A percentile compares a stretch with the other conserved stretches of the same genome.
These are phyloP conservation scores for Zymoseptoria pseudotritici DNA, from an alignment of 2,329 filamentous ascomycete species.

Conservation along the genomic window DNA sequence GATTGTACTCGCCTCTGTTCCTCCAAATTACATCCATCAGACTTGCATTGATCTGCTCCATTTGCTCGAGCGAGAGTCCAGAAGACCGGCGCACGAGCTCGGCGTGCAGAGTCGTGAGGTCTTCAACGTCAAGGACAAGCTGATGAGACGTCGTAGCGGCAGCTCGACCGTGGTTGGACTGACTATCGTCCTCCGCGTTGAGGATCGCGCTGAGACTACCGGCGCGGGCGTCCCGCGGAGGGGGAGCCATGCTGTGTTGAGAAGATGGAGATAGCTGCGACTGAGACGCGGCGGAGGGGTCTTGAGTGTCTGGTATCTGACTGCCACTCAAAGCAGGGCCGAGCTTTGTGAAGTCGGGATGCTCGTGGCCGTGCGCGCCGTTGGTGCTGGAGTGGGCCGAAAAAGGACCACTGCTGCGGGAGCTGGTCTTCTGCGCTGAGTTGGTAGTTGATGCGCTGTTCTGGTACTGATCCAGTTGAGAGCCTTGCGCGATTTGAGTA, in stretches of 20 bases:
- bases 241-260: conserved; percentile 28
- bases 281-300: conserved; percentile 32
- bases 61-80: conserved; percentile 81
- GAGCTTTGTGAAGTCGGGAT: conserved; percentile 49
- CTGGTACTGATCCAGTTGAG: conserved; percentile 54
- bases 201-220: conserved; percentile 35
- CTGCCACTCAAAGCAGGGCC: conserved; percentile 46
- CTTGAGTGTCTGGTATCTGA: conserved; percentile 57
- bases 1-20: conserved; percentile 72
- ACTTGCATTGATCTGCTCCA: conserved; percentile 85
- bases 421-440: conserved; percentile 70
- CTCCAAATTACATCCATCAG: conserved; percentile 89
- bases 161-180: conserved; percentile 8
- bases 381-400: conserved; percentile 66
- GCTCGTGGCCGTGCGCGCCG: conserved; percentile 43
- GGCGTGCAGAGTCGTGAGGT: conserved; percentile 52
- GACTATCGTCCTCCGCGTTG: conserved; percentile 27
- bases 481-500: conserved; percentile 52
- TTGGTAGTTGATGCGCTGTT: conserved; percentile 89
- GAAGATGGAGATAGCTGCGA: conserved; percentile 27
- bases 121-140: conserved; percentile 42
- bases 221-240: conserved; percentile 17
- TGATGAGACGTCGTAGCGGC: conserved; percentile 2
- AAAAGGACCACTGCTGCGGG: conserved; percentile 49
- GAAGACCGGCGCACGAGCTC: conserved; percentile 61